These are phyloP conservation scores for Pseudocercospora eumusae DNA, from an alignment of 2,329 filamentous ascomycete genomes.

Conservation along the genomic window DNA sequence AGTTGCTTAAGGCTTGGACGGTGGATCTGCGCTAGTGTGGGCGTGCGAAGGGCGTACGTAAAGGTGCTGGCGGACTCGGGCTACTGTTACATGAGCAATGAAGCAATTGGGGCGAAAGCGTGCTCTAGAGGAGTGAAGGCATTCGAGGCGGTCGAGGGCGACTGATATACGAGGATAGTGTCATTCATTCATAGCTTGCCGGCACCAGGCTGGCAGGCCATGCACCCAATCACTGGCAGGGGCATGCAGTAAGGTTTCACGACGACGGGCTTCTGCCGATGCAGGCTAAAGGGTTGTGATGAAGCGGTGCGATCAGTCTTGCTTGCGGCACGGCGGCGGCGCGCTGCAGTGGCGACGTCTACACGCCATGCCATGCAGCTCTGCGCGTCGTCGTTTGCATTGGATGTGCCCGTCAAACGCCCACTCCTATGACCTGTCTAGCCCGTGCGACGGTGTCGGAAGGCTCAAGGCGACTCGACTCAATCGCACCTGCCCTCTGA, in stretches of 20 bases:
- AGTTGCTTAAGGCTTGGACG: slow-evolving; percentile 1
- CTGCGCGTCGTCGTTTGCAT: neutral
- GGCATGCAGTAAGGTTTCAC: slow-evolving; percentile 1
- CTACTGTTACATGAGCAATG: slow-evolving; percentile 1
- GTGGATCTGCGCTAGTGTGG: slow-evolving; percentile 3
- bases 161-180: slow-evolving; percentile 9
- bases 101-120: neutral
- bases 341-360: neutral
- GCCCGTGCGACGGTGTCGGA: too few species aligned
- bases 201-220: slow-evolving; percentile 8
- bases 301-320: slow-evolving; percentile 4
- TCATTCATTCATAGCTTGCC: slow-evolving; percentile 7
- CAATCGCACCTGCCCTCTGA: too few species aligned
- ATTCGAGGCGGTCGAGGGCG: slow-evolving; percentile 8
- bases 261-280: slow-evolving; percentile 8
- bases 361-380: neutral
- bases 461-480: too few species aligned
- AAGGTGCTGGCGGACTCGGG: neutral
- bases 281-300: slow-evolving; percentile 7
- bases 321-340: neutral
- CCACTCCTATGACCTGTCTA: too few species aligned
- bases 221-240: neutral
- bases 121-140: neutral
- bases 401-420: too few species aligned
- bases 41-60: neutral